Base-by-base conservation (phyloP, 2,329 filamentous ascomycete species). In the Ophiognomonia clavigignenti-juglandacearum region DNA sequence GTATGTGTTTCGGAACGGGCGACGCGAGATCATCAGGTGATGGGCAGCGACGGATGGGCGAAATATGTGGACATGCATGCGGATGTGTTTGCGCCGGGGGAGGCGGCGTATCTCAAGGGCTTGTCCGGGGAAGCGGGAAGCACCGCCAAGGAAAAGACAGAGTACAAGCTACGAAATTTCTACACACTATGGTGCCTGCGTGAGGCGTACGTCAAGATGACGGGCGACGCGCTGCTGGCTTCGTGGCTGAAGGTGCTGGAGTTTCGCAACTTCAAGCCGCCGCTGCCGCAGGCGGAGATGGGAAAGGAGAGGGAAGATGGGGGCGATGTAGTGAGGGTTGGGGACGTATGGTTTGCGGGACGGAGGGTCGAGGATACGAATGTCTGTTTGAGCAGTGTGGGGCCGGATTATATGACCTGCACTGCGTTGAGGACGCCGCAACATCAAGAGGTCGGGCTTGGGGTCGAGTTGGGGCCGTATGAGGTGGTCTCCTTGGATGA, bases 201-300 rank as follows among this genome's bases (percentile, higher is more conserved):
- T 56, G 87, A 92, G 67, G 83, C 86, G 1, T 91, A 88, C 61
- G 82, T 91, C 64, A 92, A 91, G 75, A 82, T 92, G 69, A 86
- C 85, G 24, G 87, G 87, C 22, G 85, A 91, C 57, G 87, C 85
- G 1, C 71, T 92, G 48, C 70, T 90, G 8, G 87, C 87, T 0
- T 71, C 72, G 4, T 92, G 87, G 87, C 71, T 92, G 40, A 70
- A 69, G 42, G 77, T 85, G 41, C 68, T 91, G 8, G 83, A 90
- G 57, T 88, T 92, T 59, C 69, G 73, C 48, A 68, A 73, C 40
- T 85, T 88, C 43, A 68, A 71, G 42, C 76, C 82, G 40, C 82
- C 83, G 4, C 52, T 47, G 44, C 62, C 64, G 8, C 61, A 59
- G 20, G 38, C 36, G 13, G 56, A 26, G 14, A 60, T 57, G 37